Base-by-base conservation (phyloP, 441 rosid genomes). In the Euphorbia celastroides region DNA sequence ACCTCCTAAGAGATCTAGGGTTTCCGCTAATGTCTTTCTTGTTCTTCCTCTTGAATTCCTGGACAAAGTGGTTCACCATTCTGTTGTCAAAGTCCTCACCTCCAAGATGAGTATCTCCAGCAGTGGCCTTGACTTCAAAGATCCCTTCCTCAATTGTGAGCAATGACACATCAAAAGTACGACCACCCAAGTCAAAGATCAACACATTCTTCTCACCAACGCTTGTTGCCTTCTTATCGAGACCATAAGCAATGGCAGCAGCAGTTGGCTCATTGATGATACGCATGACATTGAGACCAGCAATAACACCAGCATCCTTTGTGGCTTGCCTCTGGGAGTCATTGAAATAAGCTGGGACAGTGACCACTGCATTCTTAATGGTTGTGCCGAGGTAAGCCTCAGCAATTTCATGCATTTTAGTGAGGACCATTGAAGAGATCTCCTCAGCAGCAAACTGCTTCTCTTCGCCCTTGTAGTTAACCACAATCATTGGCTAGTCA, bases 21-120 rank as follows among this genome's bases (percentile, higher is more conserved):
- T 34, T 34, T 34, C 38, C 38, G 38, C 38, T 34, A 9, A 34
- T 34, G 38, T 34, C 38, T 34, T 34, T 34, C 38, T 34, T 34
- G 38, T 34, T 34, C 38, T 34, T 34, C 38, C 38, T 34, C 38
- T 34, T 34, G 38, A 34, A 34, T 34, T 34, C 38, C 38, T 3
- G 38, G 9, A 34, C 38, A 34, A 34, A 34, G 38, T 34, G 38
- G 9, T 34, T 34, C 5, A 34, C 38, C 38, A 34, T 34, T 34
- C 38, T 4, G 38, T 34, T 78, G 27, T 79, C 87, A 17, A 80
- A 83, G 59, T 83, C 86, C 66, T 83, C 86, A 12, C 86, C 84
- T 0, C 84, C 87, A n/a, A 83, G 68, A 56, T 83, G 83, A 14
- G 87, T 81, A 46, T 80, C 82, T 0, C 84, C 84, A 17, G 82